Evolutionary conservation across 345 rosid species (phyloP).

Genomic region (Punica granatum): DNA sequence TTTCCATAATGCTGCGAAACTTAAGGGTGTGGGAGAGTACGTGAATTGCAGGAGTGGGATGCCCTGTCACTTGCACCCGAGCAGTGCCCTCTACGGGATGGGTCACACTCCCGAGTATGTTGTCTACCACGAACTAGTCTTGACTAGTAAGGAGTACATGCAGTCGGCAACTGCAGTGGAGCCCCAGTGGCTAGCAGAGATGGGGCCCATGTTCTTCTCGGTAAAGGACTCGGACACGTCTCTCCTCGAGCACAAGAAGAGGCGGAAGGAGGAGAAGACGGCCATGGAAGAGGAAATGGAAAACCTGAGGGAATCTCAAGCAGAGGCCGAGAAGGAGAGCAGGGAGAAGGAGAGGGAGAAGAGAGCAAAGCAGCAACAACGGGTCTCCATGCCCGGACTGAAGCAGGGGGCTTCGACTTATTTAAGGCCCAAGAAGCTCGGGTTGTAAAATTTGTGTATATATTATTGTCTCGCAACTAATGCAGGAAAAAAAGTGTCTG

Average conservation of each 20-base stretch:
- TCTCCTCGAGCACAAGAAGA: constrained; percentile 84
- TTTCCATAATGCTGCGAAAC: constrained; percentile 85
- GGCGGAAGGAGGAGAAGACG: constrained; percentile 77
- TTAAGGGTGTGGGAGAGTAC: constrained; percentile 95
- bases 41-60: constrained; percentile 78
- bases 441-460: constrained; percentile 57
- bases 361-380: constrained; percentile 70
- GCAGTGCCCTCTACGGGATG: constrained; percentile 84
- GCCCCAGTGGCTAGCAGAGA: constrained; percentile 90
- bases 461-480: constrained; percentile 15
- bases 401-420: constrained; percentile 56
- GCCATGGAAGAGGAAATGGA: constrained; percentile 99
- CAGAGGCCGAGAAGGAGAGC: constrained; percentile 39
- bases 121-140: constrained; percentile 81
- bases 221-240: constrained; percentile 89
- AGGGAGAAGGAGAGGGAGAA: constrained; percentile 52
- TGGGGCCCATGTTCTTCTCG: constrained; percentile 96
- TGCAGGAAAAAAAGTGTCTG: not conserved
- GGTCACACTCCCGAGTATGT: constrained; percentile 85
- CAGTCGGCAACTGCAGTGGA: constrained; percentile 93
- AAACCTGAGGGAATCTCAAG: constrained; percentile 67
- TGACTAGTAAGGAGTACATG: constrained; percentile 95
- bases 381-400: constrained; percentile 61
- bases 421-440: constrained; percentile 74
- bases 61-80: constrained; percentile 94